phyloP scores from a whole-genome alignment of 371 early-diverging fungal genomes.

The Mucor velutinosus region DNA sequence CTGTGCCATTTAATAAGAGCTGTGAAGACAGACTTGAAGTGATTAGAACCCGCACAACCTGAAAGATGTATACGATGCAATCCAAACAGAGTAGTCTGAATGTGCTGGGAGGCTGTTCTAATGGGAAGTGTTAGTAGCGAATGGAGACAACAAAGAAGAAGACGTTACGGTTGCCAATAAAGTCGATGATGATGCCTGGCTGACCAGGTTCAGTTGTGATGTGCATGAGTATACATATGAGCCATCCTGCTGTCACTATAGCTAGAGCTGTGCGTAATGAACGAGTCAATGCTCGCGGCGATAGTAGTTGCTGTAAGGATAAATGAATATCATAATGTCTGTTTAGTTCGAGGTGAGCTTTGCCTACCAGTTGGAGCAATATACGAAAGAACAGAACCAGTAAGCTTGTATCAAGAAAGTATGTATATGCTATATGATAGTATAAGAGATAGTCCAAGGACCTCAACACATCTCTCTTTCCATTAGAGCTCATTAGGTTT shows the following conservation, averaged over 20 bases:
- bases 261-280: constrained; percentile 38
- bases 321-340: background rate
- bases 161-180: constrained; percentile 45
- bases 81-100: constrained; percentile 35
- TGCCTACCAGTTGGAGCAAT: constrained; percentile 40
- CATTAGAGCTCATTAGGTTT: constrained; percentile 39
- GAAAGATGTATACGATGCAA: constrained; percentile 34
- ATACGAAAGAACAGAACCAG: constrained; percentile 37
- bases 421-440: constrained; percentile 46
- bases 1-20: constrained; percentile 27
- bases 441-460: constrained; percentile 46
- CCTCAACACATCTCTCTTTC: constrained; percentile 44
- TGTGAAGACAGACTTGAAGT: constrained; percentile 45
- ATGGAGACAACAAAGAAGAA: background rate
- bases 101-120: constrained; percentile 36
- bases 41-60: constrained; percentile 40
- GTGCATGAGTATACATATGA: constrained; percentile 38
- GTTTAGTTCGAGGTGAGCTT: background rate
- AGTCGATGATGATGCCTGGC: constrained; percentile 51
- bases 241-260: constrained; percentile 30
- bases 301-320: constrained; percentile 28
- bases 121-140: background rate
- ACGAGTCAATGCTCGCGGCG: constrained; percentile 33
- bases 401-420: constrained; percentile 46
- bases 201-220: constrained; percentile 38